Conservation (phyloP, 2,329 filamentous ascomycete species). For the Dothiorella sarmentorum region DNA sequence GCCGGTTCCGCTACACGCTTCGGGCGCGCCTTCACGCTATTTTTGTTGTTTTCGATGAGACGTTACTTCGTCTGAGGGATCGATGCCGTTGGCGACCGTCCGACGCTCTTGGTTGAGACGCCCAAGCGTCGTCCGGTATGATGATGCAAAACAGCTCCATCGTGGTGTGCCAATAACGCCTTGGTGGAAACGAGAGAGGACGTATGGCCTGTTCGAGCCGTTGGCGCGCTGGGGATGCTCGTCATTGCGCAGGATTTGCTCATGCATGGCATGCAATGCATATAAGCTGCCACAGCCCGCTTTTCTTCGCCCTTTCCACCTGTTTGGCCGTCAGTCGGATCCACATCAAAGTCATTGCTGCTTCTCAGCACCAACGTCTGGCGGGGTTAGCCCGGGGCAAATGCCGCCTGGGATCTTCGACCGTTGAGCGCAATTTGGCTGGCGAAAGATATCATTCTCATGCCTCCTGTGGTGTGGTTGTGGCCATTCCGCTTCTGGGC, state of each 20-base stretch:
- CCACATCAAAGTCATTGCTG: slow-evolving; percentile 6
- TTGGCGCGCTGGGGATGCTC: slow-evolving; percentile 1
- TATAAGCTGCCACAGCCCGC: slow-evolving; percentile 18
- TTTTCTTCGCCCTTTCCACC: slow-evolving; percentile 10
- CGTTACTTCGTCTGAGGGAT: background rate
- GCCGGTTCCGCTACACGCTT: background rate
- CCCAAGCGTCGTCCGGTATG: background rate
- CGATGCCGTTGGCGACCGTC: slow-evolving; percentile 1
- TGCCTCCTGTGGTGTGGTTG: slow-evolving; percentile 29
- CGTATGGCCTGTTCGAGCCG: background rate
- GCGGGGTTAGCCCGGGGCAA: slow-evolving; percentile 2
- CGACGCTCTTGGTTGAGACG: slow-evolving; percentile 1
- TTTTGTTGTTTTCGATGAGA: background rate
- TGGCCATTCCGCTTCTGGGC: slow-evolving; percentile 9
- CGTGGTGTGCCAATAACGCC: background rate
- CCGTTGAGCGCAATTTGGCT: background rate
- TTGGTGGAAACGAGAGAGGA: background rate
- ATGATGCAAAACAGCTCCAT: background rate
- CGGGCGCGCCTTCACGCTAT: background rate
- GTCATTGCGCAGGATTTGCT: slow-evolving; percentile 8
- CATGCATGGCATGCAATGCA: slow-evolving; percentile 17
- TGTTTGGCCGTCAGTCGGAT: slow-evolving; percentile 4
- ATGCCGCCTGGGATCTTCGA: background rate
- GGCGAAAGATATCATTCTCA: slow-evolving; percentile 29
- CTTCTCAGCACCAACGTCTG: background rate